These are phyloP conservation scores for Chaetomium olivaceum DNA, from an alignment of 2,329 filamentous ascomycete genomes.

Conservation along the genomic window DNA sequence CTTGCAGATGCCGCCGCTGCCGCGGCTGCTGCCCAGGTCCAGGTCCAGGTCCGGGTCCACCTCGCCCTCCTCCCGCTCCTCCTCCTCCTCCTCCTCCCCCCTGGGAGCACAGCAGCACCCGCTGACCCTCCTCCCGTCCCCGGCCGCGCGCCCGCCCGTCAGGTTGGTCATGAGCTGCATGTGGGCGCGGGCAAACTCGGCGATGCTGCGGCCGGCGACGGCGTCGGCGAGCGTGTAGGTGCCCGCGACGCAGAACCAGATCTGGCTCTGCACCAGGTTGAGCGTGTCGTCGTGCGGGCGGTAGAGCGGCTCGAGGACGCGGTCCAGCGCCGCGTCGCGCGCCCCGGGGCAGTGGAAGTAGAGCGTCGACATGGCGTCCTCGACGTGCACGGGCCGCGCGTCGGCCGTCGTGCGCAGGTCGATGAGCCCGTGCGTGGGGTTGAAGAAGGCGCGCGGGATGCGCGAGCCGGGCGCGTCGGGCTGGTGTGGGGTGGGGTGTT, in stretches of 20 bases:
- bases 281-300: neutral
- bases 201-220: neutral
- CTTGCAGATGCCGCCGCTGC: too few species aligned
- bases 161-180: neutral
- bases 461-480: neutral
- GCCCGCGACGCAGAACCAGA: neutral
- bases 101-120: too few species aligned
- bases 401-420: neutral
- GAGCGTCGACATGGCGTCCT: neutral
- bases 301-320: neutral
- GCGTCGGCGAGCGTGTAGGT: neutral
- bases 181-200: neutral
- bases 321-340: neutral
- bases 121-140: too few species aligned
- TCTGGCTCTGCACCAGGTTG: neutral
- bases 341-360: neutral
- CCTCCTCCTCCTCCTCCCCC: too few species aligned
- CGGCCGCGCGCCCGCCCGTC: neutral
- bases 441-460: neutral
- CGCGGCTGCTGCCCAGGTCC: too few species aligned
- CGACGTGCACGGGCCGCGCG: neutral
- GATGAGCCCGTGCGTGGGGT: neutral
- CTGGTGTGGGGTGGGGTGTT: too few species aligned
- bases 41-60: too few species aligned
- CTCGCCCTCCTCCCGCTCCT: too few species aligned